phyloP scores from a whole-genome alignment of 164 flowering plant species.

The Dillenia suffruticosa region DNA sequence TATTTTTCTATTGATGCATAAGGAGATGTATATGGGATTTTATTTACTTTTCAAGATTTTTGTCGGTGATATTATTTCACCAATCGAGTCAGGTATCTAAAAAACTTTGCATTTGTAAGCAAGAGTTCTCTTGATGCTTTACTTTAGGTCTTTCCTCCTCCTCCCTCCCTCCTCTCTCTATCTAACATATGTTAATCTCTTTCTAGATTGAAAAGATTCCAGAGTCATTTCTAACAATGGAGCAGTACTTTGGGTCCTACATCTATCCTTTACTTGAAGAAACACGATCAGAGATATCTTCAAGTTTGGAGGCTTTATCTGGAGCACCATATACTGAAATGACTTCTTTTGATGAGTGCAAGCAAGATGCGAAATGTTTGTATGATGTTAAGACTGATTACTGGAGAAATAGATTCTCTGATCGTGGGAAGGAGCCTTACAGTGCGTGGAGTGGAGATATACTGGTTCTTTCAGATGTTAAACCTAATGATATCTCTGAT shows the following conservation, averaged over 20 bases:
- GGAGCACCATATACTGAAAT: slow-evolving; percentile 50
- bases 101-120: too few species aligned
- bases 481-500: slow-evolving; percentile 42
- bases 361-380: slow-evolving; percentile 9
- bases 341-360: slow-evolving; percentile 12
- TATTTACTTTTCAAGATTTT: too few species aligned
- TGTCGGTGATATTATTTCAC: too few species aligned
- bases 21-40: too few species aligned
- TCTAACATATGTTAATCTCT: neutral
- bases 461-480: slow-evolving; percentile 36
- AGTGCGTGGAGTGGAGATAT: slow-evolving; percentile 57
- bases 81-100: too few species aligned
- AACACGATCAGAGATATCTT: slow-evolving; percentile 41
- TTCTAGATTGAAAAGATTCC: slow-evolving; percentile 55
- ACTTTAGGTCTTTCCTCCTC: neutral
- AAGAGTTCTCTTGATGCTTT: too few species aligned
- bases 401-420: slow-evolving; percentile 45
- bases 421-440: slow-evolving; percentile 32
- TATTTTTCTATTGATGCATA: too few species aligned
- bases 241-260: slow-evolving; percentile 44
- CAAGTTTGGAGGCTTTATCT: slow-evolving; percentile 42
- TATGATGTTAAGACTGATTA: slow-evolving; percentile 40
- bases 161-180: neutral
- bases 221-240: slow-evolving; percentile 34
- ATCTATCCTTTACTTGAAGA: slow-evolving; percentile 52